Conservation (phyloP, 345 rosid species). For the Rhodamnia argentea region DNA sequence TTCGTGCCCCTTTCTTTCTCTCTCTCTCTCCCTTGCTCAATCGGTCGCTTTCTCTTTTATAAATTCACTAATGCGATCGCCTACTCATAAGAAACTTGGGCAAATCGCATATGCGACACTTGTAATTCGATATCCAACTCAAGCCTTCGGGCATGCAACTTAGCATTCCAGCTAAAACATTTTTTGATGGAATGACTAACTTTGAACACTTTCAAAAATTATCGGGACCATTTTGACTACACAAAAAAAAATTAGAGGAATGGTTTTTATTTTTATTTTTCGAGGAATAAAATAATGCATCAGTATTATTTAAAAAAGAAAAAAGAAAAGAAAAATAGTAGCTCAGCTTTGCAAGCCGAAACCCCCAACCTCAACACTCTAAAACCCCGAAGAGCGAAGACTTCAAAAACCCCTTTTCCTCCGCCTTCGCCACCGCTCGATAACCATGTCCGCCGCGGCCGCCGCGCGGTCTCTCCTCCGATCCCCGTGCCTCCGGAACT, state of each 20-base stretch:
- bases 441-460: conserved; percentile 44
- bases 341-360: neutral
- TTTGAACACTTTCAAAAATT: neutral
- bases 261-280: neutral
- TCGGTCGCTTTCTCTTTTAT: no score
- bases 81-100: neutral
- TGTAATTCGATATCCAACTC: neutral
- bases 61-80: neutral
- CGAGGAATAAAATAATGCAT: neutral
- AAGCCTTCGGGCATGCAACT: neutral
- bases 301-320: neutral
- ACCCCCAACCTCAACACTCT: neutral
- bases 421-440: neutral
- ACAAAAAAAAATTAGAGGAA: neutral
- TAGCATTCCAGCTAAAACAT: neutral
- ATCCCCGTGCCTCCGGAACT: conserved; percentile 21
- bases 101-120: neutral
- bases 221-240: neutral
- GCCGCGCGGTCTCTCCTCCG: conserved; percentile 61
- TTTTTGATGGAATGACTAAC: neutral
- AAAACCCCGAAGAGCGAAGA: conserved; percentile 6
- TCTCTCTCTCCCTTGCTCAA: no score
- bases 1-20: no score
- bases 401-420: neutral
- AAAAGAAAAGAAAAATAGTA: no score